Base-by-base conservation (phyloP, 176 grass and related monocot genomes). In the Carex parvula region DNA sequence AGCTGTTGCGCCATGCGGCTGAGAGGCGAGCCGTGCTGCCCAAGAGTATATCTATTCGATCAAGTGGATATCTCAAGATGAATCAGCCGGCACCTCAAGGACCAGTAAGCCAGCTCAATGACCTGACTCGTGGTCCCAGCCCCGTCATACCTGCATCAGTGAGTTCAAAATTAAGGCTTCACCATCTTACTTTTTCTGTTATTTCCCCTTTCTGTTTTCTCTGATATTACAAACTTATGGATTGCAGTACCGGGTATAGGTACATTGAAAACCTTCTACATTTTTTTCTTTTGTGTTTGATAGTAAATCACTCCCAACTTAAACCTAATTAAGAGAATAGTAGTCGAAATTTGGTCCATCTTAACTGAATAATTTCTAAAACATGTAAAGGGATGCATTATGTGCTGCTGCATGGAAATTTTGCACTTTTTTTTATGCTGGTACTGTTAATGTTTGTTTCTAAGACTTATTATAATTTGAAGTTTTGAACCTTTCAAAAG, bases 31-130 rank as follows among this genome's bases (percentile, higher is more conserved):
- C 86, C 8, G 79, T 88, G 35, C 85, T 91, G 35, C 91, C 90
- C 2, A 99, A 96, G 83, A 99, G 93, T 89, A 96, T 96, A 57
- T 96, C 93, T 13, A 89, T 96, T 65, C 90, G 93, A 15, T 96
- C 97, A 18, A 96, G 70, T n/a, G 90, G 90, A 29, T 96, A 91
- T 81, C 91, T 99, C 48, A 96, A 92, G 88, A 63, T 90, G 60
- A 84, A 85, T 64, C 61, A 83, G 14, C 26, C 74, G 4, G 79
- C 86, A 22, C 61, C 70, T 0, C 55, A 66, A 2, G 60, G 70
- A 44, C 64, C 80, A 60, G 53, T 68, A 50, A 26, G 67, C 3
- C 78, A 68, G 6, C 37, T 65, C 79, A 86, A 55, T 58, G 71
- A 80, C 60, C 89, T 84, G 55, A 85, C 53, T 41, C 83, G 85